Base-by-base conservation (phyloP, 352 stramenopile genomes). In the Phytopythium litorale region DNA sequence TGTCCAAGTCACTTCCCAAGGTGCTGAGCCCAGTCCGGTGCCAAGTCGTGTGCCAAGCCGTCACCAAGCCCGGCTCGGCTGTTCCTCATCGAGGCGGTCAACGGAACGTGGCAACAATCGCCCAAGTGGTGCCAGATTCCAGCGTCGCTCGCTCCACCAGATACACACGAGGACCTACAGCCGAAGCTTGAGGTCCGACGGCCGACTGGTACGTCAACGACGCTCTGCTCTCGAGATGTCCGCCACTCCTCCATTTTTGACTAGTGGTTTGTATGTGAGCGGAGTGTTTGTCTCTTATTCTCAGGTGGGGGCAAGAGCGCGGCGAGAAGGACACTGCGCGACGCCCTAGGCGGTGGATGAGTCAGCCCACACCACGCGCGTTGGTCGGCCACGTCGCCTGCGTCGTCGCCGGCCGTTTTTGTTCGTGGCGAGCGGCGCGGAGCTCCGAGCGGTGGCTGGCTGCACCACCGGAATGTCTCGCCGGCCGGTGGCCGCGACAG, bases 391-490 rank as follows among this genome's bases (percentile, higher is more conserved):
- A 53, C 46, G 46, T 53, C 46, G 46, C 46, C 46, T 53, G 46
- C 46, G 46, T 53, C 46, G 46, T 25, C 23, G 46, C 13, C 23
- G 23, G 23, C 46, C 46, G 46, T 53, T 53, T 53, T 33, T 53
- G 46, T 53, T 35, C 46, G 46, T 35, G 46, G 15, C 46, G 23
- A 53, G 46, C 12, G 46, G 21, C 7, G 33, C 33, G 33, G 33
- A 7, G 33, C 33, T 38, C 33, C 33, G 9, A 38, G 45, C 45
- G 8, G 21, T 16, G n/a, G 9, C 45, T 25, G 7, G 46, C 46
- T 53, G n/a, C 46, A 53, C 30, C 46, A 53, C 46, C 46, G 46
- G 46, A 53, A 53, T 53, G 30, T 53, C 46, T 53, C 13, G 46
- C 46, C 15, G 46, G 33, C 33, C 12, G 23, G 21, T 25, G 46